A percentile compares a stretch with the other conserved stretches of the same genome.
Conservation (phyloP, 495 filamentous ascomycete genomes). For the Aspergillus kassunensis region DNA sequence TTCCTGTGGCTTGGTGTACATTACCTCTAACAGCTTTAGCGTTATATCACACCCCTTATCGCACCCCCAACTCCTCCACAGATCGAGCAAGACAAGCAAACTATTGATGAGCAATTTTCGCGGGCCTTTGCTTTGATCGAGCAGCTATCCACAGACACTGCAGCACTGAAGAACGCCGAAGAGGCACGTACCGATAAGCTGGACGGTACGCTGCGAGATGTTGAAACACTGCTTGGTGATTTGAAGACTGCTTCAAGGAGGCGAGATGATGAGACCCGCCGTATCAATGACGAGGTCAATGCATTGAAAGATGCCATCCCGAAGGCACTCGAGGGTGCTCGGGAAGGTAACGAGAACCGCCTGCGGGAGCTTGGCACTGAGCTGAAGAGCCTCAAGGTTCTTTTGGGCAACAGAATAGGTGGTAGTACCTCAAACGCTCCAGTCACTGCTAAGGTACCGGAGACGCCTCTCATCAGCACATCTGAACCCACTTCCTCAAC, state of each 20-base stretch:
- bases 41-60: constrained; percentile 87
- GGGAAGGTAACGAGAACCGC: constrained; percentile 73
- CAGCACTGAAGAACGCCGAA: constrained; percentile 79
- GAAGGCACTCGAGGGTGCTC: constrained; percentile 79
- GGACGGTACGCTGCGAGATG: constrained; percentile 74
- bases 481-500: constrained; percentile 29
- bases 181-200: constrained; percentile 77
- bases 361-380: constrained; percentile 83
- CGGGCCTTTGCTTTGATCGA: constrained; percentile 89
- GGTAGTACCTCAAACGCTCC: constrained; percentile 33
- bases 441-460: constrained; percentile 30
- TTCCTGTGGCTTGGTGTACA: background rate
- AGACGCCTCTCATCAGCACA: constrained; percentile 24
- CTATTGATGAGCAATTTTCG: constrained; percentile 87
- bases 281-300: constrained; percentile 82
- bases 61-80: constrained; percentile 90
- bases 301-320: constrained; percentile 79
- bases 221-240: constrained; percentile 76
- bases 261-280: constrained; percentile 78
- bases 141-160: constrained; percentile 85
- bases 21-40: constrained; percentile 41
- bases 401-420: constrained; percentile 78
- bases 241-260: constrained; percentile 73
- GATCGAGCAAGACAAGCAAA: constrained; percentile 85
- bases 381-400: constrained; percentile 84